Percentiles rank a stretch among this genome's conserved stretches.
These are phyloP conservation scores for Piper betle DNA, from an alignment of 164 flowering plant species.

Conservation along the genomic window DNA sequence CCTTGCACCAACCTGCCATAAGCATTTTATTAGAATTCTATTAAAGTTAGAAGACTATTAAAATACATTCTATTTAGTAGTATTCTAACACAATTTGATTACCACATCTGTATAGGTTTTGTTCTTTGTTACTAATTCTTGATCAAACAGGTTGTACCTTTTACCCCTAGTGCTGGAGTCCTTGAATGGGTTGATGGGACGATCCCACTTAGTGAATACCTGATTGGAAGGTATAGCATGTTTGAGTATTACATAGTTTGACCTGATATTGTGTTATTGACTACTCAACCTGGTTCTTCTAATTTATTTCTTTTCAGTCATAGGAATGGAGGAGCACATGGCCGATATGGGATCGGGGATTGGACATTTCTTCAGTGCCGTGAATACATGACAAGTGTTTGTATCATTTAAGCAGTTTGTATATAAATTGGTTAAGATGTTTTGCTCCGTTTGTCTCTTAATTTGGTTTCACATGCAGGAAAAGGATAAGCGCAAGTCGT, in stretches of 20 bases:
- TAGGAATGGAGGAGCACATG: constrained; percentile 93
- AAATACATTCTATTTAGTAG: no score
- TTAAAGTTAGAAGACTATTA: no score
- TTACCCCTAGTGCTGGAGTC: constrained; percentile 99
- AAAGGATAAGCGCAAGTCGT: constrained; percentile 79
- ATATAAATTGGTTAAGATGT: neutral
- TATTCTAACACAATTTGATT: no score
- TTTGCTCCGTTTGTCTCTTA: neutral
- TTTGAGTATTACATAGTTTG: no score
- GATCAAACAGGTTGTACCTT: constrained; percentile 79
- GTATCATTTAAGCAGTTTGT: constrained; percentile 10
- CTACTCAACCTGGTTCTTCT: neutral
- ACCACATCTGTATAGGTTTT: neutral
- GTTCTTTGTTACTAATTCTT: neutral
- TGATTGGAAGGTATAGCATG: constrained; percentile 75
- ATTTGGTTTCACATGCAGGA: constrained; percentile 24
- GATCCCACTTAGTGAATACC: constrained; percentile 92
- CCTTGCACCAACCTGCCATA: neutral
- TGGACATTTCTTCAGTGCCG: constrained; percentile 76
- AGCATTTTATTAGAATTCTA: neutral
- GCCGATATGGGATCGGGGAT: constrained; percentile 81
- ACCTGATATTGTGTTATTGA: neutral
- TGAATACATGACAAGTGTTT: constrained; percentile 71
- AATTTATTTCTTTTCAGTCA: constrained; percentile 26
- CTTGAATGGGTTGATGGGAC: constrained; percentile 99